Base-by-base conservation (phyloP, 176 grass and related monocot genomes). In the Triticum monococcum region DNA sequence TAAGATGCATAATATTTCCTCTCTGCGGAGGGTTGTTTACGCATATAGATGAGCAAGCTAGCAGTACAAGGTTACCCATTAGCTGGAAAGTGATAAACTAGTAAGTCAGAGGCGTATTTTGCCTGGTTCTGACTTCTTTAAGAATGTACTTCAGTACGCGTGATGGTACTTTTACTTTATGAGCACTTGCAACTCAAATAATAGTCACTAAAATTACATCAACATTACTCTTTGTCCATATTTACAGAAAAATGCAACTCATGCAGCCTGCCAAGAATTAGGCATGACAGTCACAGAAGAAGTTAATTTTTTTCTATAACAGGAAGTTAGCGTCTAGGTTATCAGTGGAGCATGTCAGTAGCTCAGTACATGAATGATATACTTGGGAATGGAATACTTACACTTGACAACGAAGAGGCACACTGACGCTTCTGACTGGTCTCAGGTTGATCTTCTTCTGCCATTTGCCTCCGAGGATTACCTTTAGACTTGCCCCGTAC, bases 351-450 rank as follows among this genome's bases (percentile, higher is more conserved):
- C 17, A 33, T 22, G 35, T 7, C 10, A 77, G 25, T 69, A 57
- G 18, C 54, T 57, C 54, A 74, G 7, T 75, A 75, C 43, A 52
- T 17, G 41, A 31, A 52, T 32, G 22, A 33, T 41, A 48, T 64
- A 69, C 45, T 8, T 46, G 22, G n/a, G 23, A 60, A 61, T 48
- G 17, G 48, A 64, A 75, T 85, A 90, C 93, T 95, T 79, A 95
- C 90, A 87, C 63, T 14, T 12, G 72, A 80, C 14, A 83, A 32
- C 5, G 80, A 62, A 5, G 72, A 88, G 37, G 74, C 37, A 46
- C 67, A 57, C 67, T 84, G 85, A 20, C 86, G 90, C 76, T 90
- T 95, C 40, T 89, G 88, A 40, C 41, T 84, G 75, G 26, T 62
- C 18, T 72, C 83, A 64, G 75, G 78, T 28, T 85, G 60, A 87